A percentile compares a stretch with the other conserved stretches of the same genome.
Conservation (phyloP, 371 early-diverging fungal genomes). For the Conidiobolus incongruus region DNA sequence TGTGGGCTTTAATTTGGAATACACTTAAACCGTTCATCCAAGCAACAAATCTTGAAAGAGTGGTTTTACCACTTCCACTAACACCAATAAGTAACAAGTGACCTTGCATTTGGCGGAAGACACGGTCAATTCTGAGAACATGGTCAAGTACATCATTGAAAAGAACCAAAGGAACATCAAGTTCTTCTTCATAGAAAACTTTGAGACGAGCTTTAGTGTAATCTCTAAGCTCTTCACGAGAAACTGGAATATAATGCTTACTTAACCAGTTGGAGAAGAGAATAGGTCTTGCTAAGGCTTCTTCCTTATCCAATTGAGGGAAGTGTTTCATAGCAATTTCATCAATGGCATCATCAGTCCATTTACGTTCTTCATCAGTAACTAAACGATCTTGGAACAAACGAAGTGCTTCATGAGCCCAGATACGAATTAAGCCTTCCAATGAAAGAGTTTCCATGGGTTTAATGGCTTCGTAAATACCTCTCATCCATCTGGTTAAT, state of each 20-base stretch:
- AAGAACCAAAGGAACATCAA: constrained; percentile 86
- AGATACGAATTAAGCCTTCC: constrained; percentile 80
- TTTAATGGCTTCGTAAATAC: constrained; percentile 86
- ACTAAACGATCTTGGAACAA: constrained; percentile 97
- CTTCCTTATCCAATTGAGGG: constrained; percentile 45
- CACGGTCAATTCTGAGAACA: constrained; percentile 93
- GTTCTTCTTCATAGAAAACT: constrained; percentile 97
- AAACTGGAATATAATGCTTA: constrained; percentile 75
- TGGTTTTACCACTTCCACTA: constrained; percentile 89
- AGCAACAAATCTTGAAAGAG: constrained; percentile 89
- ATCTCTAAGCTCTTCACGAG: constrained; percentile 71
- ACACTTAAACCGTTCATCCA: constrained; percentile 97
- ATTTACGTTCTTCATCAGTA: constrained; percentile 62
- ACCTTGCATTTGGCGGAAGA: constrained; percentile 94
- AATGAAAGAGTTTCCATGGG: constrained; percentile 56
- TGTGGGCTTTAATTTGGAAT: constrained; percentile 91
- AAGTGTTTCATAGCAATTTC: constrained; percentile 69
- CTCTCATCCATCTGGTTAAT: constrained; percentile 94
- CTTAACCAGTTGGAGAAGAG: constrained; percentile 95
- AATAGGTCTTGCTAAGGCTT: constrained; percentile 73
- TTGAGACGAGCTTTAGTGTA: constrained; percentile 87
- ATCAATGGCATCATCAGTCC: constrained; percentile 84
- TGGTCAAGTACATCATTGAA: constrained; percentile 96
- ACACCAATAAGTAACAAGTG: constrained; percentile 95
- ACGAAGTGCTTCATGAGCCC: constrained; percentile 95